Base-by-base conservation (phyloP, 2,329 filamentous ascomycete genomes). In the Canariomyces notabilis region DNA sequence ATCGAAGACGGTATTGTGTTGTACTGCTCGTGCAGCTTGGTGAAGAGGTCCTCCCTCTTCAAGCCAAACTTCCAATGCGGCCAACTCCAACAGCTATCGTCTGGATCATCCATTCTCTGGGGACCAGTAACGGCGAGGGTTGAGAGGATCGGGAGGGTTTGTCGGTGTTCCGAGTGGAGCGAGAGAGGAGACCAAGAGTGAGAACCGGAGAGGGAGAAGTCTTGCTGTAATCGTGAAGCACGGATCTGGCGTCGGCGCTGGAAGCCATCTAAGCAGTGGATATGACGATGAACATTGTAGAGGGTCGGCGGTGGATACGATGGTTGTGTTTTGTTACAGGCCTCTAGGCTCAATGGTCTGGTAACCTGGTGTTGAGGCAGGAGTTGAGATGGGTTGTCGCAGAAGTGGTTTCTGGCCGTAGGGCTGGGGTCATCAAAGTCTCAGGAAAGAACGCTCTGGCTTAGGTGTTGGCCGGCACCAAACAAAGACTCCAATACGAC, bases 51-150 rank as follows among this genome's bases (percentile, higher is more conserved):
- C 46, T 74, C 71, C 59, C 71, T 72, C 69, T 76, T 79, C 72
- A 80, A 72, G 59, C 76, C 77, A 67, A 80, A 81, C 63, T 80
- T 80, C 77, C 77, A 81, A 57, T 73, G 72, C 35, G 77, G 77
- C 77, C 77, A 81, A 56, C 70, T 67, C 60, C 64, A 68, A 54
- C 63, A 68, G 23, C 69, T 69, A 45, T 79, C 77, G 62, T 61
- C 67, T 19, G 70, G 70, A 46, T 79, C 76, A 64, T 80, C 76
- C 77, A 81, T 80, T 55, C 63, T 67, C 56, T 58, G 48, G 33
- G 32, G 50, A 57, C 57, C 58, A 45, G 42, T 29, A 29, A 37
- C 18, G 40, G 37, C 21, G 26, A 51, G 42, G 18, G 23, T 41
- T 9, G 33, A 16, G 43, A 34, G 35, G 29, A 21, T 34, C 19